Evolutionary conservation across 345 rosid genomes (phyloP).

Genomic region (Eucalyptus brandiana): DNA sequence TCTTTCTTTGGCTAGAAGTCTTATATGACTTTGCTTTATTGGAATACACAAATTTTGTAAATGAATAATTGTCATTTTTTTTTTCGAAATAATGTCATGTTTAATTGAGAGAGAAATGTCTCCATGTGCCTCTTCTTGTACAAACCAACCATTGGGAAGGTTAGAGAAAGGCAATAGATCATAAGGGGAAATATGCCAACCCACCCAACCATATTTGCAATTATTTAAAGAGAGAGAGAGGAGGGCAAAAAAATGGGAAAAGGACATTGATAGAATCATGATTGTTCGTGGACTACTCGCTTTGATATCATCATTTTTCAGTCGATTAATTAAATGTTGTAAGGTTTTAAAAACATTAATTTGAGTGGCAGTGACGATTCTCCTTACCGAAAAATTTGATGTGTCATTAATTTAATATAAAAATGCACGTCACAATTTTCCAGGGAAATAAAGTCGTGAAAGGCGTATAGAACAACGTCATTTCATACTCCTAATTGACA

Average conservation of each 20-base stretch:
- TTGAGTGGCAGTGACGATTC: rapidly evolving
- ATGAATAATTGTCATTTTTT: neutral
- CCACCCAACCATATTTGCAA: neutral
- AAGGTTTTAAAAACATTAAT: neutral
- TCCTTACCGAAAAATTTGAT: rapidly evolving
- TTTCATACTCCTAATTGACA: neutral
- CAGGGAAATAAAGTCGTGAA: rapidly evolving
- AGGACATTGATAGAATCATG: neutral
- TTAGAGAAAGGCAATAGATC: neutral
- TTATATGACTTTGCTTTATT: neutral
- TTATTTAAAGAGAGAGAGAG: neutral
- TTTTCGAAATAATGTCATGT: neutral
- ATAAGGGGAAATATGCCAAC: neutral
- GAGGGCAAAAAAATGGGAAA: neutral
- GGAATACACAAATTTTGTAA: neutral
- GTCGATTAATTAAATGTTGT: neutral
- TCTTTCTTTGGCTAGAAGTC: neutral
- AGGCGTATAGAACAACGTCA: neutral
- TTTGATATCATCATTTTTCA: rapidly evolving
- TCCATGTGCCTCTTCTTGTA: neutral
- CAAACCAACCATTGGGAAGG: neutral
- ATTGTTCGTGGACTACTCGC: rapidly evolving
- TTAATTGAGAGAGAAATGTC: neutral
- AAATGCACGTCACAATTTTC: rapidly evolving
- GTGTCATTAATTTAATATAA: neutral